Percentiles rank a stretch among this genome's conserved stretches.
phyloP scores from a whole-genome alignment of 23 red algal genomes.

The Gracilaria vermiculophylla region DNA sequence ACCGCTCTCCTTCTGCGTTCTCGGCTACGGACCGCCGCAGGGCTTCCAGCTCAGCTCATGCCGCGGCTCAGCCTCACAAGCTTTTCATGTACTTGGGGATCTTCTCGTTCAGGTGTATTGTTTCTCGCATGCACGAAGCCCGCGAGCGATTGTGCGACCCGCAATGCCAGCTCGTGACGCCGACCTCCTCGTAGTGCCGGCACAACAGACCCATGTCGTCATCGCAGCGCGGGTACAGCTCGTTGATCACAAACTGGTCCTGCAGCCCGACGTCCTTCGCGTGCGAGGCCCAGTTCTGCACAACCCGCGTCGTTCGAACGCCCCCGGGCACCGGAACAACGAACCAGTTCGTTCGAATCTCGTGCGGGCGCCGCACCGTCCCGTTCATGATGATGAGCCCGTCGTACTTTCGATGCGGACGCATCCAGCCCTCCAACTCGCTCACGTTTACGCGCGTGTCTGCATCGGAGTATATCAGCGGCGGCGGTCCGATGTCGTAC shows the following conservation, averaged over 20 bases:
- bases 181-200: conserved; percentile 8
- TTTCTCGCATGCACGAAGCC: conserved; percentile 38
- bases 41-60: too few relatives aligned
- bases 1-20: too few relatives aligned
- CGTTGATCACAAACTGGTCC: conserved; percentile 47
- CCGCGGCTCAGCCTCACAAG: not conserved
- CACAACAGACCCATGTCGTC: conserved; percentile 7
- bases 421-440: conserved; percentile 21
- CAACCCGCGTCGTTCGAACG: not conserved
- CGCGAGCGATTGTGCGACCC: conserved; percentile 16
- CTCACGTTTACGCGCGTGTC: conserved; percentile 38
- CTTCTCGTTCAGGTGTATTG: conserved; percentile 7
- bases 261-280: conserved; percentile 33
- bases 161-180: conserved; percentile 43
- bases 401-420: conserved; percentile 1
- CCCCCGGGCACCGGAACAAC: conserved; percentile 29
- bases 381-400: conserved; percentile 43
- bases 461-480: conserved; percentile 39
- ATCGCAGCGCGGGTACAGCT: conserved; percentile 16
- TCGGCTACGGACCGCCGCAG: too few relatives aligned
- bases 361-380: not conserved
- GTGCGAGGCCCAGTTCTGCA: conserved; percentile 13
- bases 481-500: not conserved
- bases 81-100: conserved; percentile 30
- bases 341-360: conserved; percentile 54